These are phyloP conservation scores for Chaetomiaceae sp. DNA, from an alignment of 2,329 filamentous ascomycete genomes.

Conservation along the genomic window DNA sequence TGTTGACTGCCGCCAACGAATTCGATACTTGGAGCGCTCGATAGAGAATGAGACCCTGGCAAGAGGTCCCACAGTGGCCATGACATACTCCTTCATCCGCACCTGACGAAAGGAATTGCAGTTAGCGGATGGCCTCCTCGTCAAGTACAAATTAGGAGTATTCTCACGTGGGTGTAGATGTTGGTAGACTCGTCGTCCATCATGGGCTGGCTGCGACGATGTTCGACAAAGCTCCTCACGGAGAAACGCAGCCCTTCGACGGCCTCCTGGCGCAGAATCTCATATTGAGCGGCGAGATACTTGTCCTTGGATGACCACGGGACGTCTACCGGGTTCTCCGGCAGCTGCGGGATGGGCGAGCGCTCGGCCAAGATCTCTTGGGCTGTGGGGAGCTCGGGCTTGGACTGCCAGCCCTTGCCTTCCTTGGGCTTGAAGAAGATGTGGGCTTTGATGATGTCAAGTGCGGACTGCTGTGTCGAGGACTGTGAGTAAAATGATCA, in stretches of 20 bases:
- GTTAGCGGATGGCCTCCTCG: no score
- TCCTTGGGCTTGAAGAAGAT: slow-evolving; percentile 16
- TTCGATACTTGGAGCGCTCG: slow-evolving; percentile 56
- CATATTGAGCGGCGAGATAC: slow-evolving; percentile 71
- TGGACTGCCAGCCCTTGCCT: slow-evolving; percentile 20
- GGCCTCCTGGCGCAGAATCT: slow-evolving; percentile 69
- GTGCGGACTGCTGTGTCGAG: neutral
- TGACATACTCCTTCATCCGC: slow-evolving; percentile 59
- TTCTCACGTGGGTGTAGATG: slow-evolving; percentile 64
- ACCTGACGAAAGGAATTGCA: slow-evolving; percentile 51
- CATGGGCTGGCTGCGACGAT: slow-evolving; percentile 32
- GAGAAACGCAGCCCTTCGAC: slow-evolving; percentile 64
- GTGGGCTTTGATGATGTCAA: slow-evolving; percentile 15
- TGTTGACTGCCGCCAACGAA: slow-evolving; percentile 57
- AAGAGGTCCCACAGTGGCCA: slow-evolving; percentile 58
- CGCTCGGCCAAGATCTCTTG: slow-evolving; percentile 45
- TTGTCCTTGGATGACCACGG: slow-evolving; percentile 56
- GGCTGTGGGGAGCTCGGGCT: slow-evolving; percentile 51
- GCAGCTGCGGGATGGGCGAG: slow-evolving; percentile 32
- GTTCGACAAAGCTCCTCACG: slow-evolving; percentile 49
- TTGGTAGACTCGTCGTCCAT: slow-evolving; percentile 53
- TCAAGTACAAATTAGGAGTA: no score
- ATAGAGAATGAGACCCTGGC: slow-evolving; percentile 68
- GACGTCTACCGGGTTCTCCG: slow-evolving; percentile 49
- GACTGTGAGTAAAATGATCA: no score